Evolutionary conservation across 1,139 yeast species (phyloP), one percentile per base, ranked within the genome.

Genomic region (Taphrina deformans): DNA sequence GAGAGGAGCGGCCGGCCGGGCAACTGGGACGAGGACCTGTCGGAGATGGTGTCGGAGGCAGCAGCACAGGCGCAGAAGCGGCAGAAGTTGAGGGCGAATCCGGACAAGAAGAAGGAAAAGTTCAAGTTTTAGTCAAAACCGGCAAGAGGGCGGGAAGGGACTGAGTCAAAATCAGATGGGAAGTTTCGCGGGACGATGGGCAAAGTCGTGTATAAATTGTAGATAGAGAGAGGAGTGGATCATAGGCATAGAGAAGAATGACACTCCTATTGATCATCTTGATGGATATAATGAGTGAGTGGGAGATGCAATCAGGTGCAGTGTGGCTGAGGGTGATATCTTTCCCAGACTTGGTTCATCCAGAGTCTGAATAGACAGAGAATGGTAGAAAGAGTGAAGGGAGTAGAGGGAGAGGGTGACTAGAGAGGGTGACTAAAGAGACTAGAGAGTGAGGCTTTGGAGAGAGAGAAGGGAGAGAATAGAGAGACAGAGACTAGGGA

Each of bases 1-100:
- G 56, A 55, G 41, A 45, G 55, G 55, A 29, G 55, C 14, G 52
- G 58, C 31, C 33, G 41, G 21, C 56, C 58, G 9, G 44, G 61
- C 27, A 44, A 29, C 14, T 67, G 66, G 65, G 62, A 67, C 23
- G 35, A 67, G n/a, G 69, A 67, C 4, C 46, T 67, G 35, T 62
- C 67, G 16, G 68, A 66, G 29, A 67, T 67, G 68, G 68, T 67
- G n/a, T 46, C 69, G 14, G 67, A 67, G 31, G 67, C 63, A 52
- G 67, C 65, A 16, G 59, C 44, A 12, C 59, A 55, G 31, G 67
- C 65, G 16, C 61, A 51, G 24, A 62, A 67, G 46, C 55, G 64
- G 23, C 69, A 67, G 48, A 55, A 62, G 50, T 16, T 27, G 63
- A 41, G 55, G 50, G 58, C 56, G 27, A 55, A 45, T 23, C 59